Evolutionary conservation across 805 yeast genomes (phyloP).

Genomic region (Zygosaccharomyces siamensis): DNA sequence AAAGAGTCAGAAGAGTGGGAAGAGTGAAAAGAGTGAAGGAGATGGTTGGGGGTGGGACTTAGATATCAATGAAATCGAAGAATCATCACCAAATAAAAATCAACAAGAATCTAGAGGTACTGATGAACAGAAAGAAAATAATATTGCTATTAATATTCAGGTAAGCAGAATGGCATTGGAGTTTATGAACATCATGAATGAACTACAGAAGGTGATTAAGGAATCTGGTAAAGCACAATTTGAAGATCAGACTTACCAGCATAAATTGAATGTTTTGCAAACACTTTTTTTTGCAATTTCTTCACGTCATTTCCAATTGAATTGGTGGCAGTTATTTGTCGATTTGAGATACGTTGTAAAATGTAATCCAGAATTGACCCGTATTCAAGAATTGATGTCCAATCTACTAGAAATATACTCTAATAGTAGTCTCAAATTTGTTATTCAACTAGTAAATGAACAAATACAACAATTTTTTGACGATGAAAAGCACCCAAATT

Average conservation of each 20-base stretch:
- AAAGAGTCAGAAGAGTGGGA: constrained; percentile 2
- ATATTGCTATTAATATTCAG: not conserved
- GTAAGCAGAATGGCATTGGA: constrained; percentile 22
- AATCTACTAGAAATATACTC: constrained; percentile 20
- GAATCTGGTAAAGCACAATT: constrained; percentile 13
- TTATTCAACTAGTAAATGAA: constrained; percentile 9
- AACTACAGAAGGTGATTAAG: constrained; percentile 18
- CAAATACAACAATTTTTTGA: constrained; percentile 22
- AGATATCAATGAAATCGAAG: constrained; percentile 16
- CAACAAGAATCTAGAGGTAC: not conserved
- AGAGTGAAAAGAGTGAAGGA: constrained; percentile 5
- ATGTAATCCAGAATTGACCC: constrained; percentile 8
- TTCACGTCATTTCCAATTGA: constrained; percentile 13
- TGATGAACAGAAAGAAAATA: not conserved
- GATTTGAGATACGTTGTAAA: constrained; percentile 21
- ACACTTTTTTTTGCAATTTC: constrained; percentile 27
- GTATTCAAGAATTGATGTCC: constrained; percentile 24
- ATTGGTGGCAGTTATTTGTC: constrained; percentile 31
- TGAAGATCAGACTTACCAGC: constrained; percentile 16
- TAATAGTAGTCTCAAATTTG: constrained; percentile 17
- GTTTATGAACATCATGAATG: constrained; percentile 10
- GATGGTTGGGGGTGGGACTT: constrained; percentile 28
- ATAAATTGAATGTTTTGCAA: constrained; percentile 30
- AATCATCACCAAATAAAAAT: not conserved
- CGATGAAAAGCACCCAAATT: constrained; percentile 24